Evolutionary conservation across 768 basidiomycete genomes (phyloP), one percentile per base, ranked within the genome.

Genomic region (Candolleomyces efflorescens): DNA sequence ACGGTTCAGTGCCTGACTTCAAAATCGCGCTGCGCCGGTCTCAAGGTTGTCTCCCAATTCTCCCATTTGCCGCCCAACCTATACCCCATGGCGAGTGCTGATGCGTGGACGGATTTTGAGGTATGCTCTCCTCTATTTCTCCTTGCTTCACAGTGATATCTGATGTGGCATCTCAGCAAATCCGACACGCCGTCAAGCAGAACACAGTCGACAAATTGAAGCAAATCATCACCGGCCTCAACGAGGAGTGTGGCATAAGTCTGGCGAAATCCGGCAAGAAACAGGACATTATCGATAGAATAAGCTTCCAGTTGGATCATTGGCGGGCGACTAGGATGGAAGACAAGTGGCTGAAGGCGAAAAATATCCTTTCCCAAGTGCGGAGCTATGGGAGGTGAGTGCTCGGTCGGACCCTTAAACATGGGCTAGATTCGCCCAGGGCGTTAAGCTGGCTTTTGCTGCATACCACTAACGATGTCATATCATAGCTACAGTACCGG

Each of bases 201-300:
- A 78, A 92, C 72, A 94, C 90, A 6, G 92, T 94, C 61, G 91
- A 92, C 71, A 85, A 78, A 71, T 82, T 94, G 62, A 93, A 94
- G 71, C 86, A 88, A 67, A 90, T 94, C 63, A 76, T 94, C 57
- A 70, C 77, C 39, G 87, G 86, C 23, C 78, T 93, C 63, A 92
- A 91, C 74, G 89, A 90, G 38, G 86, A 91, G 69, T 92, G 90
- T 66, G 73, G 74, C 54, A 82, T 83, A 3, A 78, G 80, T 63
- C 75, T 92, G 26, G 76, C 82, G 54, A 91, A 90, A 71, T 79
- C 89, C 11, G 92, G 92, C 24, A 92, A 89, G 75, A 94, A 94
- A 68, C 88, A 91, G 64, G 92, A 93, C 36, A 81, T 93, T 48
- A 91, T 92, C 67, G 89, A 92, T 68, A 81, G 89, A 60, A 86